Percentiles rank a stretch among this genome's conserved stretches.
These are phyloP conservation scores for Monosporascus ibericus DNA, from an alignment of 2,329 filamentous ascomycete genomes.

Conservation along the genomic window DNA sequence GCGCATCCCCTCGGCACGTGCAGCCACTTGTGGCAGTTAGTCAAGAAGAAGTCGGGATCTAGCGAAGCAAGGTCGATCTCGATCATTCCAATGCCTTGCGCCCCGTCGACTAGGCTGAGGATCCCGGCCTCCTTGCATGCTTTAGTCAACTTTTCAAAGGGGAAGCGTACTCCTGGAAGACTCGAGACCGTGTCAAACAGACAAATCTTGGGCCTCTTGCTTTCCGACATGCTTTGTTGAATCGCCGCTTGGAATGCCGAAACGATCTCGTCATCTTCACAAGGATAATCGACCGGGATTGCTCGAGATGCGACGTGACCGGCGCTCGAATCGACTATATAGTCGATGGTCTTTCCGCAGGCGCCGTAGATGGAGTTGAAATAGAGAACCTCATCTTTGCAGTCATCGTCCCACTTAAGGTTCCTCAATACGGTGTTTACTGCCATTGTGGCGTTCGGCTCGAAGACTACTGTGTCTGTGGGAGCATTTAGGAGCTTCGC, in stretches of 20 bases:
- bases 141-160: conserved; percentile 62
- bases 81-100: conserved; percentile 79
- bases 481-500: conserved; percentile 62
- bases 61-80: conserved; percentile 59
- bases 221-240: conserved; percentile 40
- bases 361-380: conserved; percentile 76
- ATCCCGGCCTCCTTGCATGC: conserved; percentile 63
- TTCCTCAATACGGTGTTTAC: conserved; percentile 77
- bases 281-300: conserved; percentile 62
- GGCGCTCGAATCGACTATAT: conserved; percentile 58
- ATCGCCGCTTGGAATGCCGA: conserved; percentile 55
- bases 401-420: conserved; percentile 58
- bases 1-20: conserved; percentile 74
- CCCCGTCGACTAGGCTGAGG: conserved; percentile 73
- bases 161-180: conserved; percentile 71
- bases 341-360: conserved; percentile 68
- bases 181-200: conserved; percentile 78
- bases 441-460: conserved; percentile 74
- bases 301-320: conserved; percentile 38
- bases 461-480: conserved; percentile 63
- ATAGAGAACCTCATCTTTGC: conserved; percentile 72
- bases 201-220: conserved; percentile 60
- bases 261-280: conserved; percentile 62
- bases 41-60: conserved; percentile 80
- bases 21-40: conserved; percentile 90